Evolutionary conservation across 352 stramenopile genomes (phyloP).

Genomic region (Pythium monospermum): DNA sequence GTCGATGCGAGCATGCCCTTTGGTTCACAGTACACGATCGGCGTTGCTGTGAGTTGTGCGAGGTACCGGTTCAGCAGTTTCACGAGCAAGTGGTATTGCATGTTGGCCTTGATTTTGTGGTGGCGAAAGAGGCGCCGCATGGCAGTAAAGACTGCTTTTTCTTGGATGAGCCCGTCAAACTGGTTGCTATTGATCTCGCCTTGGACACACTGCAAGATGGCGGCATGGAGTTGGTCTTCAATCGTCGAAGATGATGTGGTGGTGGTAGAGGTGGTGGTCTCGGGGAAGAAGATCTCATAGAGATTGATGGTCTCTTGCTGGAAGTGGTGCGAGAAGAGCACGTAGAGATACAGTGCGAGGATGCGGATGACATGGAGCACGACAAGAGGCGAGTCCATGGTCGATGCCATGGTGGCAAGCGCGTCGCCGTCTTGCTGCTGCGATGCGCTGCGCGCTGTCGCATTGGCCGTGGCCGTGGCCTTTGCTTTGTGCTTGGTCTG

Average conservation of each 20-base stretch:
- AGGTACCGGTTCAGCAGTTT: conserved; percentile 45
- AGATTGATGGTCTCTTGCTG: conserved; percentile 21
- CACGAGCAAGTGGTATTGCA: conserved; percentile 35
- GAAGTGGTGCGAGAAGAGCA: conserved; percentile 35
- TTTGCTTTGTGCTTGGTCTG: conserved; percentile 13
- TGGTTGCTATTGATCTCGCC: conserved; percentile 51
- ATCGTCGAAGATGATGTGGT: no score
- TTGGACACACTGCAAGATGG: conserved; percentile 37
- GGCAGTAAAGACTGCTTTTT: conserved; percentile 41
- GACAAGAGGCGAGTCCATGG: conserved; percentile 23
- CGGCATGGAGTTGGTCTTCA: conserved; percentile 32
- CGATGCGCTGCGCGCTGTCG: not conserved
- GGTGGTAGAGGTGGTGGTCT: conserved; percentile 19
- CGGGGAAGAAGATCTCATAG: conserved; percentile 31
- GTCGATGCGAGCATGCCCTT: conserved; percentile 54
- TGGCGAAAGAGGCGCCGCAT: conserved; percentile 53
- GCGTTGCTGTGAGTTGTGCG: conserved; percentile 24
- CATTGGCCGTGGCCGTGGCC: not conserved
- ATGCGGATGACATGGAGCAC: conserved; percentile 62
- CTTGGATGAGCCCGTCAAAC: conserved; percentile 54
- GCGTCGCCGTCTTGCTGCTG: conserved; percentile 15
- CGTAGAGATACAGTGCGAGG: conserved; percentile 56
- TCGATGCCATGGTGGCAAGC: no score
- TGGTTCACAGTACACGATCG: conserved; percentile 47
- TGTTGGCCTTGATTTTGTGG: conserved; percentile 26